A percentile compares a stretch with the other conserved stretches of the same genome.
Evolutionary conservation across 2,329 filamentous ascomycete genomes (phyloP).

Genomic region (Cryphonectria carpinicola): DNA sequence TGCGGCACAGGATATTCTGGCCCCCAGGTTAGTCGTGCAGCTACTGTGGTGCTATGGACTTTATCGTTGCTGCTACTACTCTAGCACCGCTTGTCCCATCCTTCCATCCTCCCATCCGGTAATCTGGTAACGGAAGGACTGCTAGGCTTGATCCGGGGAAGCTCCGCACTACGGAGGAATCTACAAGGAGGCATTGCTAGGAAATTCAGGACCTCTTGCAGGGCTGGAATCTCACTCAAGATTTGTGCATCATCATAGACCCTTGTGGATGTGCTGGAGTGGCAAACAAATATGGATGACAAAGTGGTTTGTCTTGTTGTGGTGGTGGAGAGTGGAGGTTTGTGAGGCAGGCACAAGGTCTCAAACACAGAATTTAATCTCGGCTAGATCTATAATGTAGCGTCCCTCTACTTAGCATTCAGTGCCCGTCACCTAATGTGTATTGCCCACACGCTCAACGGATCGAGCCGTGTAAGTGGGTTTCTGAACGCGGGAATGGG

Average conservation of each 20-base stretch:
- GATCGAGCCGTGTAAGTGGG: neutral
- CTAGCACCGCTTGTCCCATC: neutral
- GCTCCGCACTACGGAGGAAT: neutral
- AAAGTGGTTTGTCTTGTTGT: neutral
- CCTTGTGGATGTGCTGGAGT: neutral
- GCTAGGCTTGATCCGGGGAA: slow-evolving; percentile 5
- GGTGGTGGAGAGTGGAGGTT: neutral
- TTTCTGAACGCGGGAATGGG: slow-evolving; percentile 1
- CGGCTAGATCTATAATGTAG: neutral
- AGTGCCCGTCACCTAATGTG: neutral
- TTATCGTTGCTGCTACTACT: neutral
- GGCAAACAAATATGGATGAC: neutral
- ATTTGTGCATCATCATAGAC: neutral
- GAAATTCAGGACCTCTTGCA: neutral
- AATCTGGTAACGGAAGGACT: slow-evolving; percentile 3
- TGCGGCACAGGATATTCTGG: neutral
- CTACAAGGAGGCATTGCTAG: neutral
- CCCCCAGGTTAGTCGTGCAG: neutral
- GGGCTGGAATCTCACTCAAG: neutral
- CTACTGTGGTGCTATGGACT: neutral
- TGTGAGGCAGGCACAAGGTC: neutral
- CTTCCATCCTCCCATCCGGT: neutral
- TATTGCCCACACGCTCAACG: neutral
- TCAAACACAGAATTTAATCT: neutral
- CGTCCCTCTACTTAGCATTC: neutral